Evolutionary conservation across 2,329 filamentous ascomycete genomes (phyloP).

Genomic region (Metarhizium brunneum): DNA sequence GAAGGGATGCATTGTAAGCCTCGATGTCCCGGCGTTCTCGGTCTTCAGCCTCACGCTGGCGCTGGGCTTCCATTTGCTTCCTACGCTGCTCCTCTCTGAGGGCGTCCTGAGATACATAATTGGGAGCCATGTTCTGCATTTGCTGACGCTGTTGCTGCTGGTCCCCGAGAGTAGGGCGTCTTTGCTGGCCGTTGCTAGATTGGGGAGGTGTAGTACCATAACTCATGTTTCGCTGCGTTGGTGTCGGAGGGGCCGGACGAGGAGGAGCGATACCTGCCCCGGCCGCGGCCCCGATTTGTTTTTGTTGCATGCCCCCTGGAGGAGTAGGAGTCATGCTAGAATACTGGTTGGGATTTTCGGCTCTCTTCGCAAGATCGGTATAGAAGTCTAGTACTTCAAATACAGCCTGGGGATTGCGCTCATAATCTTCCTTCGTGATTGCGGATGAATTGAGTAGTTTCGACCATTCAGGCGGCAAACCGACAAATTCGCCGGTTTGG

Average conservation of each 20-base stretch:
- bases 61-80: slow-evolving; percentile 52
- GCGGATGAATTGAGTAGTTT: slow-evolving; percentile 92
- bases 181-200: slow-evolving; percentile 27
- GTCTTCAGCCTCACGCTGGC: slow-evolving; percentile 50
- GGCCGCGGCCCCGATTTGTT: slow-evolving; percentile 42
- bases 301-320: slow-evolving; percentile 46
- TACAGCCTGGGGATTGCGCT: slow-evolving; percentile 84
- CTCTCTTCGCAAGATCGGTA: slow-evolving; percentile 70
- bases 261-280: slow-evolving; percentile 57
- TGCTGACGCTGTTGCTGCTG: slow-evolving; percentile 42
- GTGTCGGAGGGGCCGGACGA: slow-evolving; percentile 46
- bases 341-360: slow-evolving; percentile 61
- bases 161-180: slow-evolving; percentile 36
- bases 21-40: slow-evolving; percentile 68
- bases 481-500: slow-evolving; percentile 88
- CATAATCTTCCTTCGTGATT: slow-evolving; percentile 97
- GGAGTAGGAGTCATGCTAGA: slow-evolving; percentile 60
- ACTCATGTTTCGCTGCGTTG: slow-evolving; percentile 32
- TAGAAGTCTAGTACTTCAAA: slow-evolving; percentile 80
- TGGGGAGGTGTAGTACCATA: slow-evolving; percentile 29
- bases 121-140: slow-evolving; percentile 47
- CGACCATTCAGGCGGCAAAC: slow-evolving; percentile 92
- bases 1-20: slow-evolving; percentile 82
- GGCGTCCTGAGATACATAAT: slow-evolving; percentile 42
- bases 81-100: slow-evolving; percentile 49